These are phyloP conservation scores for Saccharomycopsis fodiens DNA, from an alignment of 805 yeast genomes.

Conservation along the genomic window DNA sequence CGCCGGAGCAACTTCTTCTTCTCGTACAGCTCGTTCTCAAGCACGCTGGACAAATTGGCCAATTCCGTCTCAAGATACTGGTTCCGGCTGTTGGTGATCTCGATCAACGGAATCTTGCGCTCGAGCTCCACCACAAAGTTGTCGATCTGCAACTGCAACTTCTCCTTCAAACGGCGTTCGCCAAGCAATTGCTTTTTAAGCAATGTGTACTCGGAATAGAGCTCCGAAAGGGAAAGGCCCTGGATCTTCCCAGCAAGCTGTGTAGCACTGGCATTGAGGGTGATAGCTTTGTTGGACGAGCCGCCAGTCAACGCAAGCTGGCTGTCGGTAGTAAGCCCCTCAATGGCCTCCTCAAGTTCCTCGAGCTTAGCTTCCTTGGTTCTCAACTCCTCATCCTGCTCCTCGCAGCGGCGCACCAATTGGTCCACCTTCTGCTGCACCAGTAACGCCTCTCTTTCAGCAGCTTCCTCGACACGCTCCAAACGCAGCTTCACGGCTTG, in stretches of 20 bases:
- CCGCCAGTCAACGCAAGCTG: neutral
- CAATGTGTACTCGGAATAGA: constrained; percentile 56
- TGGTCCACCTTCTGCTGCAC: neutral
- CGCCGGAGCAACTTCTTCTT: constrained; percentile 34
- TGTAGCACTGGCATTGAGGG: constrained; percentile 27
- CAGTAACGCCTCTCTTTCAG: constrained; percentile 29
- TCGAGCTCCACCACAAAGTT: constrained; percentile 70
- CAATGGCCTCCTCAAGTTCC: constrained; percentile 38
- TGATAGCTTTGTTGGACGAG: neutral
- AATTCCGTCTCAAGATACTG: constrained; percentile 48
- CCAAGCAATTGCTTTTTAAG: constrained; percentile 58
- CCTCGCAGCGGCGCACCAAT: neutral
- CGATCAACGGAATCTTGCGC: constrained; percentile 66
- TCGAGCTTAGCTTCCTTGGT: constrained; percentile 32
- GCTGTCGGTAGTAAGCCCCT: constrained; percentile 30
- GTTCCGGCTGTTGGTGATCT: constrained; percentile 56
- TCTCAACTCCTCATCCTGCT: neutral
- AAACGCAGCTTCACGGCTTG: constrained; percentile 45
- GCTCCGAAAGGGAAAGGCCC: constrained; percentile 57
- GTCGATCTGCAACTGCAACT: constrained; percentile 63
- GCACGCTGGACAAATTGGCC: constrained; percentile 42
- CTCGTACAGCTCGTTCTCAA: constrained; percentile 49
- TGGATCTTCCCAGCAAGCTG: constrained; percentile 36
- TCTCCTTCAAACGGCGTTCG: constrained; percentile 65
- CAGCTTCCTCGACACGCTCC: constrained; percentile 39